Base-by-base conservation (phyloP, 768 basidiomycete species). In the Panus rudis region DNA sequence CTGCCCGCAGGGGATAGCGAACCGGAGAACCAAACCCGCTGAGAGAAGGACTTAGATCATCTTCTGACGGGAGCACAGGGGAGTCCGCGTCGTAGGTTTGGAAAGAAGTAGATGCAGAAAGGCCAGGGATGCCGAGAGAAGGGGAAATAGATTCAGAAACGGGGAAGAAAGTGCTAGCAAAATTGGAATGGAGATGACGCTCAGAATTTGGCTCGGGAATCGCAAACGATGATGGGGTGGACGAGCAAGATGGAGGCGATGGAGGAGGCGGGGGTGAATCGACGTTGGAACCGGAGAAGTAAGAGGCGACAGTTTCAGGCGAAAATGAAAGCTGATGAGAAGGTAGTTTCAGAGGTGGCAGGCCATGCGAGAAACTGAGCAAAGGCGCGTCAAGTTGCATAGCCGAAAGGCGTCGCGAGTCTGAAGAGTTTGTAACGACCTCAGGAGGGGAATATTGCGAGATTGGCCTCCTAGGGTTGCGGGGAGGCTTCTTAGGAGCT, bases 11-110 rank as follows among this genome's bases (percentile, higher is more conserved):
- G n/a, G n/a, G n/a, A n/a, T n/a, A n/a, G n/a, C 8, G 43, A 41
- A 24, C 37, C 40, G 12, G 46, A 43, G 2, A 41, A 49, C 4
- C 41, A 16, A 4, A 20, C 11, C 23, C 28, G 44, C 3, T 27
- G 21, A n/a, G 20, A 12, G 20, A 28, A n/a, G n/a, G n/a, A n/a
- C n/a, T n/a, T n/a, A n/a, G n/a, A n/a, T n/a, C n/a, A 3, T 38
- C 46, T 7, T 53, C 43, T 4, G 54, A 25, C 25, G 58, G 58
- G 6, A 59, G 46, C 11, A 55, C 43, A 11, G 52, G 50, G 2
- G 58, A 59, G 37, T 59, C 58, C 3, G 43, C 42, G 23, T 46
- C 39, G n/a, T 34, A 30, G 22, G 21, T 35, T 14, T 22, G 42
- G 19, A 45, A 28, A 31, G 43, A 46, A 16, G 40, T 30, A 26